A percentile compares a stretch with the other conserved stretches of the same genome.
Evolutionary conservation across 2,329 filamentous ascomycete genomes (phyloP).

Genomic region (Atkinsonella texensis): DNA sequence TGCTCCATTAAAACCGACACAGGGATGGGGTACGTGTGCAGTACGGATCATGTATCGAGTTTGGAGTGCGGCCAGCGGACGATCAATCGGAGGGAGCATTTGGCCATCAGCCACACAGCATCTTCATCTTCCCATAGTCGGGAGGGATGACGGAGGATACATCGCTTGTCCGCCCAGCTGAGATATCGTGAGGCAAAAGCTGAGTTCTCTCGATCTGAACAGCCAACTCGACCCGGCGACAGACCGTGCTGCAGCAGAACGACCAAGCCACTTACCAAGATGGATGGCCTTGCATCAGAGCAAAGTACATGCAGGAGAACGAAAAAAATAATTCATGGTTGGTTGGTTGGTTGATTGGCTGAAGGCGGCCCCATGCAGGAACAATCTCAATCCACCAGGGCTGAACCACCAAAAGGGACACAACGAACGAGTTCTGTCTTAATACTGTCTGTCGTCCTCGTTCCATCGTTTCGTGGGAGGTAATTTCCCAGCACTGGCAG

Average conservation of each 20-base stretch:
- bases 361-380: slow-evolving; percentile 15
- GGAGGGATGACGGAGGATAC: too few relatives aligned
- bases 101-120: too few relatives aligned
- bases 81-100: too few relatives aligned
- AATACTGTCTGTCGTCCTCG: neutral
- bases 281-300: neutral
- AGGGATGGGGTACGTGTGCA: too few relatives aligned
- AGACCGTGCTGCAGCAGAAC: neutral
- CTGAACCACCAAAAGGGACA: slow-evolving; percentile 5
- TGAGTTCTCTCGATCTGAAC: neutral
- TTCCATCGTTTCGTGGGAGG: neutral
- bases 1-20: too few relatives aligned
- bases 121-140: too few relatives aligned
- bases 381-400: slow-evolving; percentile 17
- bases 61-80: too few relatives aligned
- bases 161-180: neutral
- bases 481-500: neutral
- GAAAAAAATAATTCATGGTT: neutral
- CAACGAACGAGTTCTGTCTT: neutral
- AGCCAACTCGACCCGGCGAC: neutral
- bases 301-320: neutral
- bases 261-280: neutral
- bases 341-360: neutral
- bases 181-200: neutral
- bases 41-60: too few relatives aligned